Base-by-base conservation (phyloP, 352 stramenopile species). In the Phytophthora aleatoria region DNA sequence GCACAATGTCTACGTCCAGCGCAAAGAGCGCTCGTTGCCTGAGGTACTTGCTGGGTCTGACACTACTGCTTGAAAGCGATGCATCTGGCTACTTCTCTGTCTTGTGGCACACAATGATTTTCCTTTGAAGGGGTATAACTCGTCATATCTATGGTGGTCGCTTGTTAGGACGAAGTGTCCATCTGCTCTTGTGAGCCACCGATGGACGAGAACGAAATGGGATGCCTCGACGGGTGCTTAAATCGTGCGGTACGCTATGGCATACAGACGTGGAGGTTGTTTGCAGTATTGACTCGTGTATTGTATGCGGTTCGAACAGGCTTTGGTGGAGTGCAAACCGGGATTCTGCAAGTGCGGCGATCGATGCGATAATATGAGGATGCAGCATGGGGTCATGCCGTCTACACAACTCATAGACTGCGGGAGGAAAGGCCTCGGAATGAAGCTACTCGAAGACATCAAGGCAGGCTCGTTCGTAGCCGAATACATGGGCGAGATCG, bases 401-500 rank as follows among this genome's bases (percentile, higher is more conserved):
- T 54, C 42, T 12, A 60, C 64, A 3, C 47, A 89, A 55, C 69
- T 94, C 43, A 66, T 87, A 8, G 54, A 82, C n/a, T 88, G 76
- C 39, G 85, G 76, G 1, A 67, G 67, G 13, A 94, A 92, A 65
- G 85, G 85, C 0, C 70, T 94, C 8, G 85, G 85, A 24, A 64
- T 94, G 52, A 68, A 60, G 24, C 41, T 77, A 26, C 36, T 73
- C 24, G 74, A 90, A 63, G 57, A 83, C 28, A 77, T 94, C 38
- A 75, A 76, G 30, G 64, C 71, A 3, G 77, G 79, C 27, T 77
- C 87, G 4, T 94, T 92, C 30, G 80, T 95, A 13, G 83, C 73
- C 27, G 87, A 95, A 64, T 95, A 95, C 50, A 85, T 90, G 74
- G 87, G 87, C 55, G 85, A 94, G 55, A 92, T 94, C 45, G 82